These are phyloP conservation scores for Xerocomus amazonicus DNA, from an alignment of 1,284 basidiomycete species.

Conservation along the genomic window DNA sequence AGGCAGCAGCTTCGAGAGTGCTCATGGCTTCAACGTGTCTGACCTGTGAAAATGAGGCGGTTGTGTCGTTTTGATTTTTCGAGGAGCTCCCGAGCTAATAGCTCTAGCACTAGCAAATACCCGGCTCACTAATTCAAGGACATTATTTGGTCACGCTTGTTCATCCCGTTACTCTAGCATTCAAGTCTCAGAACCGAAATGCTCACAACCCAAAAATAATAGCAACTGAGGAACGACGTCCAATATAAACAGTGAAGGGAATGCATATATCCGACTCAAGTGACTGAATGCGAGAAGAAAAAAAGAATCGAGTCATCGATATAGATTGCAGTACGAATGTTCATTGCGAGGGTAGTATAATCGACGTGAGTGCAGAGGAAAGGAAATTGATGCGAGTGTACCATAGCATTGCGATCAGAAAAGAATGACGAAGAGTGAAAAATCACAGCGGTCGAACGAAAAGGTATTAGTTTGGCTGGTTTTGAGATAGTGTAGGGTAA, in stretches of 20 bases:
- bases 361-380: constrained; percentile 32
- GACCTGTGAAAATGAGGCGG: constrained; percentile 8
- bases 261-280: constrained; percentile 26
- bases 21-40: constrained; percentile 47
- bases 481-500: constrained; percentile 30
- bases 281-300: constrained; percentile 13
- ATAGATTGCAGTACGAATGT: constrained; percentile 38
- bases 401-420: constrained; percentile 39
- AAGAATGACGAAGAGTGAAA: constrained; percentile 4
- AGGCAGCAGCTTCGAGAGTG: constrained; percentile 70
- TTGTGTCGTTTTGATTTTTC: constrained; percentile 19
- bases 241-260: constrained; percentile 35
- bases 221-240: constrained; percentile 15
- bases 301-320: constrained; percentile 19
- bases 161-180: too few species aligned
- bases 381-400: constrained; percentile 33
- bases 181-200: neutral
- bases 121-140: neutral
- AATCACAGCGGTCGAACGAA: constrained; percentile 2
- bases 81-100: constrained; percentile 8
- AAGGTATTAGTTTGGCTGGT: constrained; percentile 17
- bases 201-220: constrained; percentile 9
- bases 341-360: constrained; percentile 35
- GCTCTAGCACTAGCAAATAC: too few species aligned
- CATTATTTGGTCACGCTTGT: constrained; percentile 31